These are phyloP conservation scores for Heterobasidion parviporum DNA, from an alignment of 1,284 basidiomycete genomes.

Conservation along the genomic window DNA sequence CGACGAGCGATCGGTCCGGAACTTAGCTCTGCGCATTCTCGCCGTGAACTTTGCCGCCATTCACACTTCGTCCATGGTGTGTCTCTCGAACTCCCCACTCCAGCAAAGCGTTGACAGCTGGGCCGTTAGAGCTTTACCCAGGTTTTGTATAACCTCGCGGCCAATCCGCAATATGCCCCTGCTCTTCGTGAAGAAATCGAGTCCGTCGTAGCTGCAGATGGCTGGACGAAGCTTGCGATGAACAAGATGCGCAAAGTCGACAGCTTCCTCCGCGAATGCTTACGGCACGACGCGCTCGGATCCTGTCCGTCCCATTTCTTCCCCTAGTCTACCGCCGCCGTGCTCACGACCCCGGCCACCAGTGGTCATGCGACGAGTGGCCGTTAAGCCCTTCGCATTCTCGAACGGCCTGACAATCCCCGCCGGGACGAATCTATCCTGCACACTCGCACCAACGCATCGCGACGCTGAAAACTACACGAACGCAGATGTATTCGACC, in stretches of 20 bases:
- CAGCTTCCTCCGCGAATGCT: conserved; percentile 37
- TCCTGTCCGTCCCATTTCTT: conserved; percentile 14
- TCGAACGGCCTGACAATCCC: background rate
- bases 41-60: conserved; percentile 12
- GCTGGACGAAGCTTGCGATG: conserved; percentile 35
- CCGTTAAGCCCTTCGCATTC: background rate
- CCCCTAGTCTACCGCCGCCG: no score
- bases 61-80: conserved; percentile 26
- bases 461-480: background rate
- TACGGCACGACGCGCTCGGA: conserved; percentile 22
- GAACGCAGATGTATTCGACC: background rate
- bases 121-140: conserved; percentile 23
- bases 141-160: conserved; percentile 26
- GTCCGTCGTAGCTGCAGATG: conserved; percentile 24
- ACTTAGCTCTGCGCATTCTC: background rate
- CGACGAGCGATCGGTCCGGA: background rate
- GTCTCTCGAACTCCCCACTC: conserved; percentile 30
- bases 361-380: background rate
- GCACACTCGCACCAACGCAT: background rate
- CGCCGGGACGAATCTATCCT: background rate
- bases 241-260: conserved; percentile 35
- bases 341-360: no score
- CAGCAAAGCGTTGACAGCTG: background rate
- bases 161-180: conserved; percentile 27
- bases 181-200: conserved; percentile 38